Base-by-base conservation (phyloP, 2,329 filamentous ascomycete species). In the Ceratocystis eucalypticola region DNA sequence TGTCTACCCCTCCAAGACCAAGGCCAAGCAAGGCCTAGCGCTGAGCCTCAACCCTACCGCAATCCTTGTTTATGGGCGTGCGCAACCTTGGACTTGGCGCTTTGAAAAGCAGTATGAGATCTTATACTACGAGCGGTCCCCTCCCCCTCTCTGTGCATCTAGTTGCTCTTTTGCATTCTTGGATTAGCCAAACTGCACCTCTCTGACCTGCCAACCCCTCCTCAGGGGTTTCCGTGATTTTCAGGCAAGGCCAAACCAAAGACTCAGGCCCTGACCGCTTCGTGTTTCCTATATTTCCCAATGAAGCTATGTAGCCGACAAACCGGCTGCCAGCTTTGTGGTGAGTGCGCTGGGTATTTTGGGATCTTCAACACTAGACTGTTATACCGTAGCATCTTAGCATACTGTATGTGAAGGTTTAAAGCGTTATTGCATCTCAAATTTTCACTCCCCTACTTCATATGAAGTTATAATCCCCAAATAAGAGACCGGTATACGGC, bases 31-130 rank as follows among this genome's bases (percentile, higher is more conserved):
- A 22, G 17, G 10, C 17, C 46, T 57, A 57, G 53, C 53, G 53
- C 61, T 64, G 65, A 64, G 61, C 65, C 61, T 64, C 61, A 67
- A 59, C 53, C 50, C 44, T 37, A 30, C 55, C 50, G 33, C 48
- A 28, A 64, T 59, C 65, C 50, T 30, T 59, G 37, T 48, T 30
- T 61, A 20, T 20, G 50, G 41, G 28, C 50, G 22, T 65, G 48
- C 30, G 22, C 64, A 37, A 44, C 46, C 55, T 46, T 61, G 64
- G 64, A 61, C 64, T 46, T 65, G 64, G 64, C 55, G 41, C n/a
- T 62, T 62, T 30, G 30, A 44, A 57, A 28, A 15, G 25, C 25
- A 57, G 10, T 30, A 1, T 37, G 33, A 37, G 33, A 37, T 37
- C 33, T 37, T 3, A 41, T 41, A 12, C 37, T 41, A 41, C 37